Percentiles rank a stretch among this genome's conserved stretches.
These are phyloP conservation scores for Boletus tylopilopsis DNA, from an alignment of 768 basidiomycete species.

Conservation along the genomic window DNA sequence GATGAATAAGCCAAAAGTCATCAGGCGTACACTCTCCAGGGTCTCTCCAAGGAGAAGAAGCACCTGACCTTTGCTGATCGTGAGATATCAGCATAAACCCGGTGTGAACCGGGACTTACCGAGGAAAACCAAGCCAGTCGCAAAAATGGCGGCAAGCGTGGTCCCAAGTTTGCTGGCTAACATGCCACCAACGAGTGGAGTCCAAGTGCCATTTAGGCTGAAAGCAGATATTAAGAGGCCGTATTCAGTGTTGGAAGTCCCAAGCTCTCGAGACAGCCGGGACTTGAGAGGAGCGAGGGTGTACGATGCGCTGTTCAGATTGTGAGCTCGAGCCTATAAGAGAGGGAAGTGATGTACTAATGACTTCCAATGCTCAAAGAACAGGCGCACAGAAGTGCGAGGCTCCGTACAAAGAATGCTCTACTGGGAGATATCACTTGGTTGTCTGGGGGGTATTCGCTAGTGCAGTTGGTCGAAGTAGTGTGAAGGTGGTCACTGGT, in stretches of 20 bases:
- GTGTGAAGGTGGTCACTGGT: neutral
- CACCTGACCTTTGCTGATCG: conserved; percentile 47
- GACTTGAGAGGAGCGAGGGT: conserved; percentile 79
- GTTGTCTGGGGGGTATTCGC: neutral
- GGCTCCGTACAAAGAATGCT: conserved; percentile 47
- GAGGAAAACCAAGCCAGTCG: conserved; percentile 68
- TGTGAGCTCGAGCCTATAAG: conserved; percentile 1
- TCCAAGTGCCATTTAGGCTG: conserved; percentile 72
- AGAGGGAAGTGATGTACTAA: conserved; percentile 45
- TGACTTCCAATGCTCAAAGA: conserved; percentile 74
- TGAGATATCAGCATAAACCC: conserved; percentile 3
- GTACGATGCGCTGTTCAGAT: conserved; percentile 53
- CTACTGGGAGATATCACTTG: conserved; percentile 26
- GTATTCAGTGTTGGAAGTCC: conserved; percentile 75
- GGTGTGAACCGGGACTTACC: conserved; percentile 34
- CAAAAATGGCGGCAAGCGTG: conserved; percentile 64
- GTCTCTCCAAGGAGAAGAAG: conserved; percentile 66
- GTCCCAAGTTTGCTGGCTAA: conserved; percentile 70
- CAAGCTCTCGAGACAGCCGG: conserved; percentile 60
- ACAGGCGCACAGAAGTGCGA: conserved; percentile 71
- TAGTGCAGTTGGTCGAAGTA: neutral
- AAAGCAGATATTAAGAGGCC: conserved; percentile 74
- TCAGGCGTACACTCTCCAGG: conserved; percentile 55
- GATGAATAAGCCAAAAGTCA: conserved; percentile 74
- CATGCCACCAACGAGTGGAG: conserved; percentile 74